Conservation (phyloP, 2,329 filamentous ascomycete species). For the Arthrocladium fulminans region DNA sequence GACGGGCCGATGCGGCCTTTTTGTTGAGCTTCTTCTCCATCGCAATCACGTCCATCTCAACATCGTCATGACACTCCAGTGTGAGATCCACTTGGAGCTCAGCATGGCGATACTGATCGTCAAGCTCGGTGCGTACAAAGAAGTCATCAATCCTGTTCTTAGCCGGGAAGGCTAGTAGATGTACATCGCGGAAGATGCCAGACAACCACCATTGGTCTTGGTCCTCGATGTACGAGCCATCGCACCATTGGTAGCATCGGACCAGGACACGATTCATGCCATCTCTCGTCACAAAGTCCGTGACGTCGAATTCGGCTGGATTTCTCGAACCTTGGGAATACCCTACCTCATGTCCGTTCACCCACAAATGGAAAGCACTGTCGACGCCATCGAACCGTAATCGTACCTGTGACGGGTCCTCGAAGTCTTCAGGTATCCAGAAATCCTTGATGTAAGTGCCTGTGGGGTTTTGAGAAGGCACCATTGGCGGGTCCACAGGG, state of each 20-base stretch:
- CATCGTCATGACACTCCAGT: constrained; percentile 30
- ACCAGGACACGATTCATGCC: constrained; percentile 51
- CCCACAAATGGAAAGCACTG: constrained; percentile 60
- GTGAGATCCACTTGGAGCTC: constrained; percentile 44
- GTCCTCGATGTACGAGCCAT: constrained; percentile 62
- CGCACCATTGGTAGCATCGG: constrained; percentile 62
- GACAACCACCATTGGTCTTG: constrained; percentile 58
- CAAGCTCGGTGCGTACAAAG: constrained; percentile 47
- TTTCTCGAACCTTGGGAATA: constrained; percentile 63
- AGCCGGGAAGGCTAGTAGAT: constrained; percentile 48
- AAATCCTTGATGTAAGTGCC: constrained; percentile 54
- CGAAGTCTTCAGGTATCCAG: constrained; percentile 37
- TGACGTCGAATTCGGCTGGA: constrained; percentile 61
- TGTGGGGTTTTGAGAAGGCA: constrained; percentile 53
- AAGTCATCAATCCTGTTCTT: constrained; percentile 47
- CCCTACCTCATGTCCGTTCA: constrained; percentile 56
- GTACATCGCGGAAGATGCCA: constrained; percentile 60
- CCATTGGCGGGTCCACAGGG: constrained; percentile 54
- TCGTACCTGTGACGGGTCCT: constrained; percentile 45
- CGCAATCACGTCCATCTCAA: constrained; percentile 41
- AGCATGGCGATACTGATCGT: constrained; percentile 43
- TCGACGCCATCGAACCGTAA: constrained; percentile 65
- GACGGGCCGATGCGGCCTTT: constrained; percentile 12
- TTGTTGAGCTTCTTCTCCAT: constrained; percentile 28
- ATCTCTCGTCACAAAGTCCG: constrained; percentile 38